Base-by-base conservation (phyloP, 768 basidiomycete species). In the Tulasnella sp. region DNA sequence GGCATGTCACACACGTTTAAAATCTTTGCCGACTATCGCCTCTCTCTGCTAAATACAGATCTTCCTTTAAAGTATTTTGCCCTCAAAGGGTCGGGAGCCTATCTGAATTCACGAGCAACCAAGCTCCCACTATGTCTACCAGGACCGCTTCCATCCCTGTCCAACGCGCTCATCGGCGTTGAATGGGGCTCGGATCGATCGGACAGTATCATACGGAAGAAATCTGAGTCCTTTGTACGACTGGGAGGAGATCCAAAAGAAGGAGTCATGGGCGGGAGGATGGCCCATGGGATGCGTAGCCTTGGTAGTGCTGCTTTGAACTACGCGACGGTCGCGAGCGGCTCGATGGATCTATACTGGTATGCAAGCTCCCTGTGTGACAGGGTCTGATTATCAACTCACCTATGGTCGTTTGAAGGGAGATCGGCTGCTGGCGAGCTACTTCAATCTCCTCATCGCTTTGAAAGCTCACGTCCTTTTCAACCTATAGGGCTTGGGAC, bases 101-200 rank as follows among this genome's bases (percentile, higher is more conserved):
- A 75, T 71, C 75, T 92, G 17, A 83, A 79, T 61, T 75, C 77
- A 53, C 51, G 15, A 67, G 71, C 61, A 66, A 73, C 58, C 7
- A 62, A 80, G 74, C 77, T 94, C 8, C 92, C 92, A 4, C 74
- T 92, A 15, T 73, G 78, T 17, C 70, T 71, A 9, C 68, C 75
- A 0, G 80, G 82, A 55, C 82, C 82, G 0, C 75, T 88, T 17
- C 73, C 77, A 17, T 83, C 80, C 8, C 78, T 88, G 4, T 81
- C 81, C 30, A 82, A 82, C 64, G 87, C 85, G 24, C 75, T 87
- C 46, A 76, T 92, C 41, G 84, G 82, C 10, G 75, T 91, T 38
- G 92, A 96, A 70, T 97, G 89, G 87, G 92, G 91, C 41, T 83
- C 86, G 2, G 88, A 92, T 68, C 78, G 91, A 25, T 73, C 75